phyloP scores from a whole-genome alignment of 345 rosid genomes.

The Gossypium australe region DNA sequence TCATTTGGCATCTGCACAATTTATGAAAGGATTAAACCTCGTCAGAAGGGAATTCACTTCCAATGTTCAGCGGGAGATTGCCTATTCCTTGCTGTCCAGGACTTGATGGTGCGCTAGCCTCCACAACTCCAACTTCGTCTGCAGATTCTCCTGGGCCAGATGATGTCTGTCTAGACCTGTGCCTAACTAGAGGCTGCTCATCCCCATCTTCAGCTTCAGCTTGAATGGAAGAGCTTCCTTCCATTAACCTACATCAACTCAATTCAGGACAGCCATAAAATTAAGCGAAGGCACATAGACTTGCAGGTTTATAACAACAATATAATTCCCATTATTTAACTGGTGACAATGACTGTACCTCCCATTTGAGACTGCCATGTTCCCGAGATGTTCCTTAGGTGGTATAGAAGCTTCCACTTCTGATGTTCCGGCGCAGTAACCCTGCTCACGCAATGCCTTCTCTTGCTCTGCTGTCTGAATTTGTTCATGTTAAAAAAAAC shows the following conservation, averaged over 20 bases:
- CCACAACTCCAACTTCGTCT: constrained; percentile 33
- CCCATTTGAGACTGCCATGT: constrained; percentile 49
- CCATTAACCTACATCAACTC: constrained; percentile 41
- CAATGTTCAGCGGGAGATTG: constrained; percentile 38
- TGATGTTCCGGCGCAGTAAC: constrained; percentile 38
- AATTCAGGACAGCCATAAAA: constrained; percentile 4
- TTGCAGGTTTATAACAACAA: not conserved
- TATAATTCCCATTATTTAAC: not conserved
- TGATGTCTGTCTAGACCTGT: constrained; percentile 49
- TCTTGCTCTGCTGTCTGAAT: constrained; percentile 78
- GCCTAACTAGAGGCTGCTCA: constrained; percentile 67
- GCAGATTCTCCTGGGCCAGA: constrained; percentile 45
- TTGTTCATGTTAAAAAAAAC: constrained; percentile 20
- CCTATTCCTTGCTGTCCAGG: constrained; percentile 39
- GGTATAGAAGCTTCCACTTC: constrained; percentile 35
- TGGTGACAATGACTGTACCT: constrained; percentile 38
- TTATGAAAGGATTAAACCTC: constrained; percentile 40
- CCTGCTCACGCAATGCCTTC: constrained; percentile 42
- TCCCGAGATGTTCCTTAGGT: constrained; percentile 33
- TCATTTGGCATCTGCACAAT: not conserved
- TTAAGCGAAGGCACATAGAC: not conserved
- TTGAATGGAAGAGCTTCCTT: constrained; percentile 57
- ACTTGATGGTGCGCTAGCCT: constrained; percentile 47
- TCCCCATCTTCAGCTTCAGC: constrained; percentile 69
- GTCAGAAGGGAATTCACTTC: constrained; percentile 63